phyloP scores from a whole-genome alignment of 805 yeast genomes.

The Metschnikowia cubensis region DNA sequence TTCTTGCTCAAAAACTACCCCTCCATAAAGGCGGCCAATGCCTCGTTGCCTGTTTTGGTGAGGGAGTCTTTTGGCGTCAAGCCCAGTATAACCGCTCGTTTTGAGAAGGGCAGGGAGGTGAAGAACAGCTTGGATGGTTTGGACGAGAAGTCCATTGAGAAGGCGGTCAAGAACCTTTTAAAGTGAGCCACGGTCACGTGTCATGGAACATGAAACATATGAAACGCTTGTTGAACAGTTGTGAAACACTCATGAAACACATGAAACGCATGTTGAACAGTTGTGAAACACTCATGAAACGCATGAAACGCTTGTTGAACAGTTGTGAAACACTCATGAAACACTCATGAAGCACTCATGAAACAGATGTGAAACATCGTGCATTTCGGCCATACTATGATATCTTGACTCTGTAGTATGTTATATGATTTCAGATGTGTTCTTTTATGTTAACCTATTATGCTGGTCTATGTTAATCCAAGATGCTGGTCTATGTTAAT shows the following conservation, averaged over 20 bases:
- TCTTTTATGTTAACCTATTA: too few relatives aligned
- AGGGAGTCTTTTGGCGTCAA: constrained; percentile 73
- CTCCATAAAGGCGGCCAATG: constrained; percentile 54
- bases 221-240: background rate
- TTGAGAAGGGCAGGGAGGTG: constrained; percentile 22
- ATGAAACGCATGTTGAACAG: background rate
- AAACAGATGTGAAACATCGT: background rate
- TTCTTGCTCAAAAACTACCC: constrained; percentile 64
- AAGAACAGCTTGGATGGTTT: constrained; percentile 44
- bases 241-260: background rate
- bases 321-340: background rate
- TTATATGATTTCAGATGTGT: too few relatives aligned
- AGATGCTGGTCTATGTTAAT: too few relatives aligned
- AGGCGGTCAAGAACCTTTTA: constrained; percentile 37
- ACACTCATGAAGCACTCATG: background rate
- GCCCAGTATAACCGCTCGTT: constrained; percentile 70
- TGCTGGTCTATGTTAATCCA: too few relatives aligned
- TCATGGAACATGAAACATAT: background rate
- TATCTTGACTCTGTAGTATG: too few relatives aligned
- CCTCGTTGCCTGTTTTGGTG: constrained; percentile 67
- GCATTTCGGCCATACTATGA: too few relatives aligned
- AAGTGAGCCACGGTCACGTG: constrained; percentile 16
- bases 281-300: background rate
- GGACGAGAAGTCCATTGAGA: constrained; percentile 42
- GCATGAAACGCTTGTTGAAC: too few relatives aligned